These are phyloP conservation scores for Elsinoe batatas DNA, from an alignment of 2,329 filamentous ascomycete species.

Conservation along the genomic window DNA sequence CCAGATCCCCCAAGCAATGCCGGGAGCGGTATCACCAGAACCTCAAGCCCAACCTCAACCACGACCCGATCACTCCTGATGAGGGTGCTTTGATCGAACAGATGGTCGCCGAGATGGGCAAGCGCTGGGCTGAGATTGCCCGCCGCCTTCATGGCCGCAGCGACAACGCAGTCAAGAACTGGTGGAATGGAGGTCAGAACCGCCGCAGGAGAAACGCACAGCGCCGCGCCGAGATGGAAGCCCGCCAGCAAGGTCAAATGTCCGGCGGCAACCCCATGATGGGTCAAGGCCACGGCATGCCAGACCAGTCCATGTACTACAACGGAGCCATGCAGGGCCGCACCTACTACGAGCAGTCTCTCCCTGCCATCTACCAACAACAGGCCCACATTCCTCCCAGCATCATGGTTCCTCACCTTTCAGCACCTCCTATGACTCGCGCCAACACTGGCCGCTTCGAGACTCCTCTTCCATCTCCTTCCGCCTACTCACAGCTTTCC, in stretches of 20 bases:
- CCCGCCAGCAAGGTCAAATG: conserved; percentile 19
- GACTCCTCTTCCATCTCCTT: conserved; percentile 53
- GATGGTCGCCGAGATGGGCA: conserved; percentile 68
- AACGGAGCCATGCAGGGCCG: conserved; percentile 15
- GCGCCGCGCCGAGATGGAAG: conserved; percentile 26
- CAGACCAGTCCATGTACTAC: conserved; percentile 18
- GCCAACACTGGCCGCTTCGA: conserved; percentile 33
- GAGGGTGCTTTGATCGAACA: conserved; percentile 64
- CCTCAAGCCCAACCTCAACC: conserved; percentile 69
- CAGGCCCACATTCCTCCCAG: conserved; percentile 23
- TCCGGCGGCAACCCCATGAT: conserved; percentile 19
- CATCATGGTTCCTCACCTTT: conserved; percentile 24
- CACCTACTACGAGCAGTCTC: conserved; percentile 17
- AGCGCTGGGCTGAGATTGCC: conserved; percentile 89
- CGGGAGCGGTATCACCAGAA: conserved; percentile 92
- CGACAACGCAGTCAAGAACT: conserved; percentile 95
- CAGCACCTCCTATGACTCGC: conserved; percentile 21
- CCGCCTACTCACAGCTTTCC: conserved; percentile 53
- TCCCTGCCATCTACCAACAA: conserved; percentile 17
- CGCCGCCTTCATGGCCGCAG: conserved; percentile 71
- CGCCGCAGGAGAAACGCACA: conserved; percentile 45
- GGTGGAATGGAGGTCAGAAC: conserved; percentile 94
- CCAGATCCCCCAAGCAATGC: conserved; percentile 86
- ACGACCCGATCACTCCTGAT: conserved; percentile 71
- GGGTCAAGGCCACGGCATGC: conserved; percentile 20